These are phyloP conservation scores for Saturnispora hagleri DNA, from an alignment of 805 yeast species.

Conservation along the genomic window DNA sequence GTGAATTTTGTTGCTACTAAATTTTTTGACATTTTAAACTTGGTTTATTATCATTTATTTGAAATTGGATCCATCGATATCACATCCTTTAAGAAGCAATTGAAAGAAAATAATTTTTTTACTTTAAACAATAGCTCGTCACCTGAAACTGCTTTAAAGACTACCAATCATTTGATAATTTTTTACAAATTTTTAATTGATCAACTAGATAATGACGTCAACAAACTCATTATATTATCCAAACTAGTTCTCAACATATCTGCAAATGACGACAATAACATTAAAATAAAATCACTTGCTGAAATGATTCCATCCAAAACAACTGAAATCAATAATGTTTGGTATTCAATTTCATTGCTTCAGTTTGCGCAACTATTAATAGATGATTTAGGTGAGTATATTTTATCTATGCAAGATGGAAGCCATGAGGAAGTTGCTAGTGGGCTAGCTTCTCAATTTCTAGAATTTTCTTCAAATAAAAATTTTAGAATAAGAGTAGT, in stretches of 20 bases:
- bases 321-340: slow-evolving; percentile 14
- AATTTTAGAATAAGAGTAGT: slow-evolving; percentile 34
- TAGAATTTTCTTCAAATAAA: slow-evolving; percentile 30
- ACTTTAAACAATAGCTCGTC: slow-evolving; percentile 8
- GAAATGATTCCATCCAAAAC: slow-evolving; percentile 12
- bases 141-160: slow-evolving; percentile 16
- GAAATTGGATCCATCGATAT: slow-evolving; percentile 11
- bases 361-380: slow-evolving; percentile 23
- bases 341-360: slow-evolving; percentile 22
- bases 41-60: slow-evolving; percentile 20
- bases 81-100: slow-evolving; percentile 9
- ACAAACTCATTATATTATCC: slow-evolving; percentile 25
- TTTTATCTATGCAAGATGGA: slow-evolving; percentile 12
- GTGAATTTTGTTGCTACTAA: slow-evolving; percentile 25
- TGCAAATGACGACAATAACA: not conserved
- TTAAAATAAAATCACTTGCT: slow-evolving; percentile 17
- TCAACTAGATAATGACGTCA: slow-evolving; percentile 28
- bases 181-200: slow-evolving; percentile 23
- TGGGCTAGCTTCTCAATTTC: slow-evolving; percentile 27
- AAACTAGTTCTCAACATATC: slow-evolving; percentile 18
- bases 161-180: slow-evolving; percentile 22
- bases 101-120: slow-evolving; percentile 15
- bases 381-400: slow-evolving; percentile 25
- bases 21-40: slow-evolving; percentile 22
- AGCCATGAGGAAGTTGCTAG: slow-evolving; percentile 22